Evolutionary conservation across 768 basidiomycete species (phyloP).

Genomic region (Chalciporus piperatus): DNA sequence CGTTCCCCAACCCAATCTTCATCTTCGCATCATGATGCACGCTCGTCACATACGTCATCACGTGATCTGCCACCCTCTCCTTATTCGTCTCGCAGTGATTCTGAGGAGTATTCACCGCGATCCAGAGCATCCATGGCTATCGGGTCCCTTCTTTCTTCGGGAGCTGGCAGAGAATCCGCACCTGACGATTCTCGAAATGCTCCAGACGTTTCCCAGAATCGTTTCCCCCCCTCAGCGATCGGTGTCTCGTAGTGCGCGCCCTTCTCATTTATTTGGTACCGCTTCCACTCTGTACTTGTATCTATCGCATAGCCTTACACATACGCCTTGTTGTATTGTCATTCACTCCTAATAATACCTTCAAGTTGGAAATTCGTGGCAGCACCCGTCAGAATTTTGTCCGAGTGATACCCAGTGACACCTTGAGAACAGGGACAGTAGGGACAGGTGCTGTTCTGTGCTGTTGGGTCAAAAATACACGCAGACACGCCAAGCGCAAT

Average conservation of each 20-base stretch:
- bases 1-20: conserved; percentile 50
- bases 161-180: conserved; percentile 28
- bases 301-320: conserved; percentile 17
- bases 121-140: conserved; percentile 78
- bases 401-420: too few relatives aligned
- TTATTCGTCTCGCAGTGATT: conserved; percentile 66
- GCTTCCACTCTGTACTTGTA: conserved; percentile 26
- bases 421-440: conserved; percentile 8
- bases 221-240: conserved; percentile 15
- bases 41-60: conserved; percentile 34
- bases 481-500: conserved; percentile 3
- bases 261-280: conserved; percentile 21
- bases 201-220: conserved; percentile 17
- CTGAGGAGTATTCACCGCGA: conserved; percentile 67
- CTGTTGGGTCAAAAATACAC: conserved; percentile 2
- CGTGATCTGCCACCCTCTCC: conserved; percentile 68
- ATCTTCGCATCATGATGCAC: conserved; percentile 36
- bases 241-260: conserved; percentile 17
- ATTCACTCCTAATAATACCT: conserved; percentile 19
- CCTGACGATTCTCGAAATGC: conserved; percentile 26
- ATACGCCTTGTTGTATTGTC: conserved; percentile 17
- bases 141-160: conserved; percentile 63
- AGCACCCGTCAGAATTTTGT: background rate
- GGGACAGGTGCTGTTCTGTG: too few relatives aligned
- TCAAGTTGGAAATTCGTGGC: background rate